phyloP scores from a whole-genome alignment of 2,329 filamentous ascomycete species.

The Xylariaceae sp. region DNA sequence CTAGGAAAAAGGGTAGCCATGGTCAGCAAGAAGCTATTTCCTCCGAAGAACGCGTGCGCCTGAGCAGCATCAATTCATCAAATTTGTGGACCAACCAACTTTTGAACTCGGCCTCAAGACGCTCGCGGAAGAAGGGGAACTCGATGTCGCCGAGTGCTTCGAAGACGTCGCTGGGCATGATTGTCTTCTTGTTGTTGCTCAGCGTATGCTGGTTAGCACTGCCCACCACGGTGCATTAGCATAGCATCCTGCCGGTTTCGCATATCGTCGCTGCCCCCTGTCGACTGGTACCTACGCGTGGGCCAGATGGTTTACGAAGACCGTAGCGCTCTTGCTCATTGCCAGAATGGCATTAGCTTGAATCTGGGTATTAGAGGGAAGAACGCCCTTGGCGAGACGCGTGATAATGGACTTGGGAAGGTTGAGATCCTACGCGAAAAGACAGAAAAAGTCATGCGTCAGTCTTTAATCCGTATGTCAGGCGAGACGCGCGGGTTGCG shows the following conservation, averaged over 20 bases:
- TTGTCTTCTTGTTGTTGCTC: slow-evolving; percentile 67
- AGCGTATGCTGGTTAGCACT: slow-evolving; percentile 70
- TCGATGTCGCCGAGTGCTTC: slow-evolving; percentile 72
- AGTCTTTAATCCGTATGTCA: slow-evolving; percentile 6
- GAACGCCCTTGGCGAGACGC: slow-evolving; percentile 70
- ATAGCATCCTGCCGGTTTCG: not conserved
- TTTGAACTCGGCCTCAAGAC: slow-evolving; percentile 69
- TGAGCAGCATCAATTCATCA: not conserved
- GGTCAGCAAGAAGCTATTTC: slow-evolving; percentile 1
- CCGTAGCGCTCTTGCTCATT: slow-evolving; percentile 73
- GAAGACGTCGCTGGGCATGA: slow-evolving; percentile 70
- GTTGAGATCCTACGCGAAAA: slow-evolving; percentile 56
- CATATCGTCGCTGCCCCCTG: not conserved
- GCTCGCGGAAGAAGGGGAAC: slow-evolving; percentile 63
- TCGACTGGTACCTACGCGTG: slow-evolving; percentile 54
- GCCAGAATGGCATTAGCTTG: slow-evolving; percentile 77
- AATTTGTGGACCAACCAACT: slow-evolving; percentile 45
- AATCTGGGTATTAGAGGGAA: slow-evolving; percentile 76
- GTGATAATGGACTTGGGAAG: slow-evolving; percentile 79
- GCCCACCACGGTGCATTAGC: slow-evolving; percentile 1
- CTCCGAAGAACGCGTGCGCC: not conserved
- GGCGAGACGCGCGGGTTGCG: not conserved
- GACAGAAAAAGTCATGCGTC: not conserved
- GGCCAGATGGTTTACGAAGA: slow-evolving; percentile 77
- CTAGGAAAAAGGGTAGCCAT: slow-evolving; percentile 33